These are phyloP conservation scores for Thalassiosira hispida DNA, from an alignment of 352 stramenopile genomes.

Conservation along the genomic window DNA sequence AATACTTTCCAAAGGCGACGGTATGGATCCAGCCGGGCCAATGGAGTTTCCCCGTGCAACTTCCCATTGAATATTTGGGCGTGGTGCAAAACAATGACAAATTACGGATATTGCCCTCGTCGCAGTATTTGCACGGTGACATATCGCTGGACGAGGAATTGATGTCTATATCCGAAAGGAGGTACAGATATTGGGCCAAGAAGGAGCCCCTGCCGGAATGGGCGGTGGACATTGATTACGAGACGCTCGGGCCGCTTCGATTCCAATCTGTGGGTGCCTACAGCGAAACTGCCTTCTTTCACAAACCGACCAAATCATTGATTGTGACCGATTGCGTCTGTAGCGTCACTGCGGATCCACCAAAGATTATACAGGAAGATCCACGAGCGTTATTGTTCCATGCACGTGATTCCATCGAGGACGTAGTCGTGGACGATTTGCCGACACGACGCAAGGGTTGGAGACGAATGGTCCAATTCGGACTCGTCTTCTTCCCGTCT, in stretches of 20 bases:
- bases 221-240: conserved; percentile 80
- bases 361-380: conserved; percentile 77
- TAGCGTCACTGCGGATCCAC: conserved; percentile 69
- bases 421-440: conserved; percentile 68
- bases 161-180: conserved; percentile 14
- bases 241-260: conserved; percentile 76
- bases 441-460: conserved; percentile 78
- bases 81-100: conserved; percentile 57
- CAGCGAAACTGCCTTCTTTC: conserved; percentile 86
- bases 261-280: conserved; percentile 82
- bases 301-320: conserved; percentile 82
- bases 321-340: conserved; percentile 86
- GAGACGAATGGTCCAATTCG: conserved; percentile 86
- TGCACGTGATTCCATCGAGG: conserved; percentile 74
- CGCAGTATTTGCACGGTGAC: conserved; percentile 33
- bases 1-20: conserved; percentile 75
- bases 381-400: conserved; percentile 83
- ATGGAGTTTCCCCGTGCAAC: conserved; percentile 72
- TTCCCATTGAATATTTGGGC: conserved; percentile 73
- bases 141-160: conserved; percentile 26
- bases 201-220: conserved; percentile 69
- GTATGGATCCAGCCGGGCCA: conserved; percentile 86
- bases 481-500: conserved; percentile 84
- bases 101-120: conserved; percentile 50
- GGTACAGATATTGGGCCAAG: conserved; percentile 39